Percentiles rank a stretch among this genome's conserved stretches.
Conservation (phyloP, 2,329 filamentous ascomycete genomes). For the Dothistroma septosporum region DNA sequence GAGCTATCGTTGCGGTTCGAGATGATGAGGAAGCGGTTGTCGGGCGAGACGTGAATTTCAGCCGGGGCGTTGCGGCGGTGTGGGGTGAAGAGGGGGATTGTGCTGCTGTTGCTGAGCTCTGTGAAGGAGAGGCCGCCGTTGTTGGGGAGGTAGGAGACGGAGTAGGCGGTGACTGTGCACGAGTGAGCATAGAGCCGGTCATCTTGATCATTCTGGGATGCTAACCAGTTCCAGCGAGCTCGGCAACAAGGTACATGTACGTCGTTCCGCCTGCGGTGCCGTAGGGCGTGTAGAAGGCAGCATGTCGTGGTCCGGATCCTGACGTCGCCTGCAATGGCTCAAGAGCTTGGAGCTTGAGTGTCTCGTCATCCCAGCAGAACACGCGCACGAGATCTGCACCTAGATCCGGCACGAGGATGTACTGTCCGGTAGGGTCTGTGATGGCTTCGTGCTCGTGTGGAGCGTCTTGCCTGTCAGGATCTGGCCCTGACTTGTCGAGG, state of each 20-base stretch:
- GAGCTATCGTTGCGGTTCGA: conserved; percentile 63
- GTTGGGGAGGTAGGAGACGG: conserved; percentile 41
- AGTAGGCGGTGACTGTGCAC: conserved; percentile 42
- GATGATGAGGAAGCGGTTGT: conserved; percentile 59
- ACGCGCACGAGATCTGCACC: conserved; percentile 38
- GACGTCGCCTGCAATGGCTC: conserved; percentile 26
- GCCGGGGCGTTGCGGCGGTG: conserved; percentile 51
- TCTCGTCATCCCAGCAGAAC: conserved; percentile 28
- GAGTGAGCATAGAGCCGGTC: conserved; percentile 26
- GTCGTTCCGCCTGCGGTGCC: conserved; percentile 27
- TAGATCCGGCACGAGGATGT: conserved; percentile 37
- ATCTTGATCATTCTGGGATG: background rate
- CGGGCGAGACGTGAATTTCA: conserved; percentile 50
- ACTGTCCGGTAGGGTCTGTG: conserved; percentile 38
- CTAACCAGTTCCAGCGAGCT: conserved; percentile 45
- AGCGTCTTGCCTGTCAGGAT: conserved; percentile 33
- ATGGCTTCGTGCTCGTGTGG: conserved; percentile 37
- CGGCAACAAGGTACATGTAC: conserved; percentile 43
- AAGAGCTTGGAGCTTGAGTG: conserved; percentile 26
- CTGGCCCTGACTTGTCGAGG: conserved; percentile 28
- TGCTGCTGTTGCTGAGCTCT: conserved; percentile 42
- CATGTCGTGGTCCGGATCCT: conserved; percentile 37
- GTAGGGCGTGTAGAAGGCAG: conserved; percentile 35
- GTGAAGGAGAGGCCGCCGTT: conserved; percentile 46
- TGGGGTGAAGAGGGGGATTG: conserved; percentile 45